Evolutionary conservation across 192 early-diverging fungal species (phyloP), one percentile per base, ranked within the genome.

Genomic region (Cladochytrium replicatum): DNA sequence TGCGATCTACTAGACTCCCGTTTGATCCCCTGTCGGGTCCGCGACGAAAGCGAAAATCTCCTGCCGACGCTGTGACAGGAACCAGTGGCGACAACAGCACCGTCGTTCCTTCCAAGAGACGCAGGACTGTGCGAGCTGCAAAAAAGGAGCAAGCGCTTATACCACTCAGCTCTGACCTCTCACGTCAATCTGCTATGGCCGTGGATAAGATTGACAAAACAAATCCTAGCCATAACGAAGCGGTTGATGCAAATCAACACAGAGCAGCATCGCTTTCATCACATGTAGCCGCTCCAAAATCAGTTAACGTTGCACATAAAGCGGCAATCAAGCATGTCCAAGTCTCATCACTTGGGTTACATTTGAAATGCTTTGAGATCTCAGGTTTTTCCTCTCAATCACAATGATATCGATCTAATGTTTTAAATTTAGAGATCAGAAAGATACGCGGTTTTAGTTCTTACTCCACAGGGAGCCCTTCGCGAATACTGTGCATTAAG

Each of bases 401-500:
- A 7, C 41, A 21, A 7, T 15, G 15, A 13, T 22, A 5, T 43
- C 21, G 41, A 43, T 13, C 2, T 6, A 19, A 19, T 46, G 6
- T 48, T 29, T 27, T 25, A 29, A 5, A 37, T 48, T 25, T n/a
- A 72, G 69, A 69, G 26, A 13, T 75, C 9, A 23, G 38, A 22
- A 60, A 74, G 25, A 37, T 66, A 27, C 24, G 62, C 11, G 55
- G 62, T 6, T 71, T 67, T 38, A 68, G 58, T 32, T 61, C 55
- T 25, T 74, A 73, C 32, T 29, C 26, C 13, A 29, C 43, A 37
- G 71, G 71, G 2, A 4, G 46, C 17, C 68, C 72, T 1, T 55
- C 37, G 2, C 43, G 29, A 3, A 66, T 29, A n/a, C 28, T 74
- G 1, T 74, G 67, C 29, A 57, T 74, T 27, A 74, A 74, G 41